phyloP scores from a whole-genome alignment of 2,329 filamentous ascomycete species.

The Canariomyces notabilis region DNA sequence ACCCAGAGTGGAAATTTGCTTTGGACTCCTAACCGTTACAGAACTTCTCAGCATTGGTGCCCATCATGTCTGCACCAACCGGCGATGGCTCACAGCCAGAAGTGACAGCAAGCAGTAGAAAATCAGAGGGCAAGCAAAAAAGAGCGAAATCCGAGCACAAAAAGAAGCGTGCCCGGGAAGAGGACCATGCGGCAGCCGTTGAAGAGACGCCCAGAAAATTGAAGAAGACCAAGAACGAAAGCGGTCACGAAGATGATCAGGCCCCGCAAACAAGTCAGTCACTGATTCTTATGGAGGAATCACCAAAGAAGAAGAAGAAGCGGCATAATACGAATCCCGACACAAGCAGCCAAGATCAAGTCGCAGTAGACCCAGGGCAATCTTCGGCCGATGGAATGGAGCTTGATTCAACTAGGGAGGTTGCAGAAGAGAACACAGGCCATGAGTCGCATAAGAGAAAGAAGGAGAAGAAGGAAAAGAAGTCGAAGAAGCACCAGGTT shows the following conservation, averaged over 20 bases:
- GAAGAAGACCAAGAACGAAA: slow-evolving; percentile 36
- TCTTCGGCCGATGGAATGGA: slow-evolving; percentile 14
- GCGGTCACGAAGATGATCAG: neutral
- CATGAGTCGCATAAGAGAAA: slow-evolving; percentile 17
- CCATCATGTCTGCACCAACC: slow-evolving; percentile 21
- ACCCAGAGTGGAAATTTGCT: too few relatives aligned
- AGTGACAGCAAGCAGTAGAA: slow-evolving; percentile 18
- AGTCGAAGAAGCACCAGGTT: slow-evolving; percentile 32
- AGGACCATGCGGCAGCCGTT: slow-evolving; percentile 37
- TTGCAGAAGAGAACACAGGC: slow-evolving; percentile 5
- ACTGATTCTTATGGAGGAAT: neutral
- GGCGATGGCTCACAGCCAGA: slow-evolving; percentile 9
- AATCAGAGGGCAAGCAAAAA: slow-evolving; percentile 36
- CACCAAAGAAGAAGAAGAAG: slow-evolving; percentile 22
- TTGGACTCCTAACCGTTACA: too few relatives aligned
- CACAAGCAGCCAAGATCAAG: slow-evolving; percentile 16
- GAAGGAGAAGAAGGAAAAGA: slow-evolving; percentile 33
- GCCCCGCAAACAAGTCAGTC: neutral
- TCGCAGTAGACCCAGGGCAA: slow-evolving; percentile 16
- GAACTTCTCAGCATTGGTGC: neutral
- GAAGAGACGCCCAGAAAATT: slow-evolving; percentile 44
- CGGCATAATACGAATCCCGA: slow-evolving; percentile 16
- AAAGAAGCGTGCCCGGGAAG: slow-evolving; percentile 41
- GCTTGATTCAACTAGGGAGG: slow-evolving; percentile 11
- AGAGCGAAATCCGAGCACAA: slow-evolving; percentile 26